phyloP scores from a whole-genome alignment of 495 filamentous ascomycete species.

The Trichoderma virens region DNA sequence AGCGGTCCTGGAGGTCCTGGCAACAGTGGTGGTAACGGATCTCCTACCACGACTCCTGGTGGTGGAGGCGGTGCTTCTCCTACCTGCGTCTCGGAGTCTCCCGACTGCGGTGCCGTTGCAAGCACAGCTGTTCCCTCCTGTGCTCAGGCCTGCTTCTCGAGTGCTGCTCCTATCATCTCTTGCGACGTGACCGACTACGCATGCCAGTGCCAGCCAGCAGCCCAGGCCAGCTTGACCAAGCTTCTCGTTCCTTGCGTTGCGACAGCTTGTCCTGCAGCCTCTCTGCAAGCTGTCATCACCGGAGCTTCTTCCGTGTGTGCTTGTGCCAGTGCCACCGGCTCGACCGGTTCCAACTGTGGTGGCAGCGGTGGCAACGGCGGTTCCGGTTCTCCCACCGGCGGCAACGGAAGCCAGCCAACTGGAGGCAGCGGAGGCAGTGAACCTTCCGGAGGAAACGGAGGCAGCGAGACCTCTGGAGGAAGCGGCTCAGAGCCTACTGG shows the following conservation, averaged over 20 bases:
- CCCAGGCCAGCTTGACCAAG: conserved; percentile 10
- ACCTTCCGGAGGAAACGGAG: conserved; percentile 9
- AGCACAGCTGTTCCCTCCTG: conserved; percentile 14
- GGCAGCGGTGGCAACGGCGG: neutral
- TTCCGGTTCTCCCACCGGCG: neutral
- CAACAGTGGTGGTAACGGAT: neutral
- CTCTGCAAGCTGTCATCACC: conserved; percentile 16
- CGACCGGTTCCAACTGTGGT: conserved; percentile 2
- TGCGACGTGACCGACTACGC: conserved; percentile 14
- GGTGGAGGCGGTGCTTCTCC: neutral
- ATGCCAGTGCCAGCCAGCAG: conserved; percentile 16
- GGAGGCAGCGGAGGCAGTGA: conserved; percentile 11
- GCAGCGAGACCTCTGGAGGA: conserved; percentile 2
- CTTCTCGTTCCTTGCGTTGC: conserved; percentile 16
- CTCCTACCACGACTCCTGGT: neutral
- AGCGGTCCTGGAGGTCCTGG: neutral
- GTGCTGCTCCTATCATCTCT: conserved; percentile 11
- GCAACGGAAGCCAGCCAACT: conserved; percentile 3
- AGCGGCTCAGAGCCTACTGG: neutral
- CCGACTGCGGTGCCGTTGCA: conserved; percentile 14
- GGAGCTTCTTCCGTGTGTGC: conserved; percentile 9
- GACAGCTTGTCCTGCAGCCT: conserved; percentile 15
- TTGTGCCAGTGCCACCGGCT: neutral
- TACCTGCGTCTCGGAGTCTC: neutral
- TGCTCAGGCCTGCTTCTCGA: conserved; percentile 17